Evolutionary conservation across 495 filamentous ascomycete genomes (phyloP), one percentile per base, ranked within the genome.

Genomic region (Lasiosphaeria ovina): DNA sequence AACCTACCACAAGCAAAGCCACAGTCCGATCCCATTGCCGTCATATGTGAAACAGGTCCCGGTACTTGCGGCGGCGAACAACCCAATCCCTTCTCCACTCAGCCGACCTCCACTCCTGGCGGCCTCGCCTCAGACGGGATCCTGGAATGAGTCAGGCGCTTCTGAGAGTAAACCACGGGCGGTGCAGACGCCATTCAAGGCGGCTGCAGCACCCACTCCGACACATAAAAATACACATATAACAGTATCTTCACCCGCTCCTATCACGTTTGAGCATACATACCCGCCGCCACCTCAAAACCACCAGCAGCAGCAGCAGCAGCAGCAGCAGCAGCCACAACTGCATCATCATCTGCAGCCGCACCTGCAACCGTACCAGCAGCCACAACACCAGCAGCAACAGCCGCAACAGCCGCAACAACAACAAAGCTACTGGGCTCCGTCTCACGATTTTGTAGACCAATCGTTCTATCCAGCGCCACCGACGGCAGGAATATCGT

Each of bases 11-110:
- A 73, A 72, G 62, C 71, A 73, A 35, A 72, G 67, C 48, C 69
- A 69, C 50, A 72, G 71, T 38, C 71, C 71, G 1, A 72, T 72
- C 38, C 71, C 69, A 6, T 49, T 73, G 52, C 67, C 71, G 9
- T 61, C 63, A 1, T 73, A 73, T 51, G 66, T 70, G 40, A 63
- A 62, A 42, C 58, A 72, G 31, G 66, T 61, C 36, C 47, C n/a
- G 10, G 24, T 40, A 35, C 10, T 55, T 11, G 50, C 62, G 35
- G 34, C 50, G 3, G 4, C 57, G 0, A 55, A n/a, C 9, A n/a
- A 11, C 3, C 11, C 57, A 14, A 64, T 55, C 49, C 33, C 62
- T 4, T 61, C 67, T 8, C 60, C 64, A 16, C 54, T 59, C 36
- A 52, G 47, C 40, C 60, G 34, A 3, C 63, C 44, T 49, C 63